Percentiles rank a stretch among this genome's conserved stretches.
Evolutionary conservation across 163 green algal species (phyloP).

Genomic region (Scenedesmus sp.): DNA sequence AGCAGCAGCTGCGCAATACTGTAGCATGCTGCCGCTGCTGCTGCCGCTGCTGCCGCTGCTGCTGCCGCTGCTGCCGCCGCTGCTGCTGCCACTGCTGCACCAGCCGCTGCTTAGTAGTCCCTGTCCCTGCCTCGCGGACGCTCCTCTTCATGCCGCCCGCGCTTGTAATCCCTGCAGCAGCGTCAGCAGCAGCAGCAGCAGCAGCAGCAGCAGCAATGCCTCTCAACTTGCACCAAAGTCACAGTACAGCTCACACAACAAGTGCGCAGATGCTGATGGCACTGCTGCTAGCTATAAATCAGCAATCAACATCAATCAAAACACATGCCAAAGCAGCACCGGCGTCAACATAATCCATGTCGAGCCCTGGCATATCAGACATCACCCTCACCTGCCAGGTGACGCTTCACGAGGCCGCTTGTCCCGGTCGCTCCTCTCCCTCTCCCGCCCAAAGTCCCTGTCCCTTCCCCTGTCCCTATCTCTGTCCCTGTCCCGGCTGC

Average conservation of each 20-base stretch:
- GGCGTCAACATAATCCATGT: too few species aligned
- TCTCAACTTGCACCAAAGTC: too few species aligned
- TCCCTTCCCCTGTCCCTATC: slow-evolving; percentile 34
- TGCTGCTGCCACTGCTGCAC: not conserved
- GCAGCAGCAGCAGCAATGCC: not conserved
- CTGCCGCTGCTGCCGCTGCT: not conserved
- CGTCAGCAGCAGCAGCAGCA: not conserved
- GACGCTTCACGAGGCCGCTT: slow-evolving; percentile 55
- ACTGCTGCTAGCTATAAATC: not conserved
- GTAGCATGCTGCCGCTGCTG: too few species aligned
- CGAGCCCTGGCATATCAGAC: not conserved
- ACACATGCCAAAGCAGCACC: too few species aligned
- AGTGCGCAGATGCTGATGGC: not conserved
- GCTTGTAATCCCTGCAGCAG: slow-evolving; percentile 28
- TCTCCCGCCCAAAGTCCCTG: slow-evolving; percentile 46
- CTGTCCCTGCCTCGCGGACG: not conserved
- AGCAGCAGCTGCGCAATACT: too few species aligned
- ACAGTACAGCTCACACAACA: too few species aligned
- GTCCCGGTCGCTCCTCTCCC: slow-evolving; percentile 33
- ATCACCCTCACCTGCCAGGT: slow-evolving; percentile 34
- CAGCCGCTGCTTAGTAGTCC: not conserved
- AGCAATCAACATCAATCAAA: not conserved
- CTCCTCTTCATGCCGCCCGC: slow-evolving; percentile 5
- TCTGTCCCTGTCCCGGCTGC: slow-evolving; percentile 31
- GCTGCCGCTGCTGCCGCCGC: not conserved